These are phyloP conservation scores for Leucosporidium creatinivorum DNA, from an alignment of 768 basidiomycete genomes.

Conservation along the genomic window DNA sequence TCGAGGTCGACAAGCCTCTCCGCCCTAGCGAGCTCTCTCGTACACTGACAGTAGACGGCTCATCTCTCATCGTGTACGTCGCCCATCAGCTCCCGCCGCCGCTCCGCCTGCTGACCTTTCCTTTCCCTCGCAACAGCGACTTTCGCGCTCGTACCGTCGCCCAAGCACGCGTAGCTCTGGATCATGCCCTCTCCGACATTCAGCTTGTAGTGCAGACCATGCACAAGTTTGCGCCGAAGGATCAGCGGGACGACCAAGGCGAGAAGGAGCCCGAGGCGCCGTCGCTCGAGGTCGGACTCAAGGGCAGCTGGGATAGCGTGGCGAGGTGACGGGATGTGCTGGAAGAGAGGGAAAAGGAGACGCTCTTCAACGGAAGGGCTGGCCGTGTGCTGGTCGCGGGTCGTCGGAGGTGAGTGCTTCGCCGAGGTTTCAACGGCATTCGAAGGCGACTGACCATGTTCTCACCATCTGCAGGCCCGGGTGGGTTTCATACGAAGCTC, in stretches of 20 bases:
- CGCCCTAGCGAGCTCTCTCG: conserved; percentile 15
- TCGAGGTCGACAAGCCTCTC: conserved; percentile 25
- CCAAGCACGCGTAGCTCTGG: conserved; percentile 27
- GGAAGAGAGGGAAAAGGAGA: too few relatives aligned
- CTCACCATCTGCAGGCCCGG: too few relatives aligned
- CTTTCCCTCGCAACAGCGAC: neutral
- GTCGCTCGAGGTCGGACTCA: conserved; percentile 20
- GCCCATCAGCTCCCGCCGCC: neutral
- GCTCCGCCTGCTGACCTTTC: neutral
- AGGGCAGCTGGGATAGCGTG: conserved; percentile 24
- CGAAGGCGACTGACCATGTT: too few relatives aligned
- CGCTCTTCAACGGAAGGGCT: too few relatives aligned
- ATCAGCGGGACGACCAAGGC: neutral
- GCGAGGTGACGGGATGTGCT: neutral
- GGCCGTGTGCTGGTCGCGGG: too few relatives aligned
- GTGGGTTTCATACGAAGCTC: too few relatives aligned
- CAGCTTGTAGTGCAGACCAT: conserved; percentile 33
- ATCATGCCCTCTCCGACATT: conserved; percentile 27
- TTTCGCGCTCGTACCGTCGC: conserved; percentile 5
- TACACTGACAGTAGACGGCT: conserved; percentile 1
- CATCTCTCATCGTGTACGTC: conserved; percentile 12
- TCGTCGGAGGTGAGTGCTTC: too few relatives aligned
- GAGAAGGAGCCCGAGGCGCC: conserved; percentile 5
- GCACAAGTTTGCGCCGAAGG: conserved; percentile 25
- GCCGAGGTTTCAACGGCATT: too few relatives aligned